These are phyloP conservation scores for Curvularia eragrostidis DNA, from an alignment of 2,329 filamentous ascomycete genomes.

Conservation along the genomic window DNA sequence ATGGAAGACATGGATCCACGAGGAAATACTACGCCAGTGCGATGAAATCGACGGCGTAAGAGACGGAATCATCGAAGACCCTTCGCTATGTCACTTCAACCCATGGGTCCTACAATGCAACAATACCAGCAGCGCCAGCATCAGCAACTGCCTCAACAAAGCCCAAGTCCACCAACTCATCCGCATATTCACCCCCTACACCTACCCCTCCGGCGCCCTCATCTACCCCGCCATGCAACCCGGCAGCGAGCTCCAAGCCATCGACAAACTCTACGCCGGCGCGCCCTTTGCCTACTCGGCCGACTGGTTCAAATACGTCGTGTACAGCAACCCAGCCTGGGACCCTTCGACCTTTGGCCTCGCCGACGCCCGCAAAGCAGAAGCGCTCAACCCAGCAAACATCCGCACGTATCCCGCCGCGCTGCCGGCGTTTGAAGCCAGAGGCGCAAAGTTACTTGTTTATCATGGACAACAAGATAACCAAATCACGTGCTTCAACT, in stretches of 20 bases:
- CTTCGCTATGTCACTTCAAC: slow-evolving; percentile 46
- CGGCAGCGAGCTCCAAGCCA: slow-evolving; percentile 53
- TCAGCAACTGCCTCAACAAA: slow-evolving; percentile 49
- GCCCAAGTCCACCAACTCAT: slow-evolving; percentile 54
- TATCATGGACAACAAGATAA: slow-evolving; percentile 55
- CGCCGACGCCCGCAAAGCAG: slow-evolving; percentile 38
- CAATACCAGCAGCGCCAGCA: slow-evolving; percentile 18
- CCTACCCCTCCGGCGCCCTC: slow-evolving; percentile 51
- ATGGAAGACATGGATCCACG: slow-evolving; percentile 48
- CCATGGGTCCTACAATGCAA: slow-evolving; percentile 50
- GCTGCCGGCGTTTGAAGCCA: slow-evolving; percentile 39
- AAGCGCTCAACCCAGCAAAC: slow-evolving; percentile 45
- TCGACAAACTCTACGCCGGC: slow-evolving; percentile 47
- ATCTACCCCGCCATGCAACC: slow-evolving; percentile 59
- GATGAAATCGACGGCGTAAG: slow-evolving; percentile 56
- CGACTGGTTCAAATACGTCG: slow-evolving; percentile 56
- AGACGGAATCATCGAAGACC: slow-evolving; percentile 58
- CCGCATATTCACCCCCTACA: slow-evolving; percentile 52
- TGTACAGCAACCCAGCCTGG: slow-evolving; percentile 50
- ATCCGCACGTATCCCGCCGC: slow-evolving; percentile 48
- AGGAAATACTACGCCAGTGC: slow-evolving; percentile 57
- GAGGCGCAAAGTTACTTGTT: slow-evolving; percentile 54
- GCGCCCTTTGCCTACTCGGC: slow-evolving; percentile 47
- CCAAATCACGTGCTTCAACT: slow-evolving; percentile 54
- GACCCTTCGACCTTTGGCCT: slow-evolving; percentile 22